Base-by-base conservation (phyloP, 345 rosid species). In the Eucalyptus regnans region DNA sequence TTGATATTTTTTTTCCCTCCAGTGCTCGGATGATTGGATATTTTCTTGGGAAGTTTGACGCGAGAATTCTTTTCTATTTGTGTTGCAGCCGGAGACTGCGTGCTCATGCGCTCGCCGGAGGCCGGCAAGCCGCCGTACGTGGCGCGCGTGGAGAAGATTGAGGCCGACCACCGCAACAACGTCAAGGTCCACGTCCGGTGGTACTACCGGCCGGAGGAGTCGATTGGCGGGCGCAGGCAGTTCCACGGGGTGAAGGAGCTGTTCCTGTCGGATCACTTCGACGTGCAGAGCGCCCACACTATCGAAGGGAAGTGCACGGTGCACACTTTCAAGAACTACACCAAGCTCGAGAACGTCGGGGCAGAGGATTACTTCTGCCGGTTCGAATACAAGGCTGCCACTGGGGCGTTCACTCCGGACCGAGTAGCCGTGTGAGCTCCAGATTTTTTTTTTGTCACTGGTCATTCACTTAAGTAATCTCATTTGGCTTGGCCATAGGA, bases 181-280 rank as follows among this genome's bases (percentile, higher is more conserved):
- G 94, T 96, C 66, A 95, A 95, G 91, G 99, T 97, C 56, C 92
- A 91, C 88, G 97, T 92, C n/a, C 93, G 95, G 90, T 97, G 99
- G 99, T 97, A 95, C 71, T 96, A 97, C 62, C 93, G 98, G 64
- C 99, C 99, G 1, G 97, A 97, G 92, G 98, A 97, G 86, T 95
- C 98, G 1, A 90, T 92, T 7, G 97, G 98, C 33, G 99, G 99
- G 29, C 89, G 99, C 91, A 93, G 97, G 86, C 96, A 94, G 92
- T 97, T 97, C 90, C 98, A 96, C 87, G 99, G 99, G 79, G 97
- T 93, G 2, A 97, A 96, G 91, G 99, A 97, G 93, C 95, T 97
- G 7, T 95, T 97, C 91, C 90, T 97, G 88, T 97, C 99, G 4
- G 99, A 97, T 90, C 99, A 97, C 89, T 93, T 86, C 1, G 98